Evolutionary conservation across 495 filamentous ascomycete species (phyloP), one percentile per base, ranked within the genome.

Genomic region (Aspergillus incahuasiensis): DNA sequence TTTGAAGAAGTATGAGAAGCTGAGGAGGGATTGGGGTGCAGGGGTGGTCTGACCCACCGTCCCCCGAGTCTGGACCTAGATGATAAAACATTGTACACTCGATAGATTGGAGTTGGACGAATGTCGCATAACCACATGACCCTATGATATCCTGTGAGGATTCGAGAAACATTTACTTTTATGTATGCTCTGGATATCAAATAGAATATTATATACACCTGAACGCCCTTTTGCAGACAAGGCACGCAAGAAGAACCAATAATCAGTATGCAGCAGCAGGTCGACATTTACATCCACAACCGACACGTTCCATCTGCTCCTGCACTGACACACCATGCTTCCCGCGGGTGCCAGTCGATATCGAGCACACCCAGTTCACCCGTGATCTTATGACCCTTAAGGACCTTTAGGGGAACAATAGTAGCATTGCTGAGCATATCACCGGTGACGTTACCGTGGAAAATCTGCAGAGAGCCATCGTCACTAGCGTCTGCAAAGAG

Each of bases 401-500:
- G 79, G 60, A 95, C 87, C 81, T 97, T 97, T 59, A 97, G 80
- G 15, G 95, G 94, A 42, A 97, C 94, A 63, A 98, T 95, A 39
- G 85, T 90, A 20, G 94, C 90, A 69, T 96, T 96, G 77, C 95
- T 91, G 78, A 97, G 86, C 74, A 95, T 77, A 67, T 97, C 94
- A 55, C 83, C 87, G 30, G 92, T 90, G 30, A 97, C 92, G 71
- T 88, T 94, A 51, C 91, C 94, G 70, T 98, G 94, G 79, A 97
- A 97, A 32, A 98, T 87, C 74, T 97, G 95, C 56, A 97, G 67
- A 24, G 83, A 89, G 21, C 94, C 94, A 71, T 98, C 94, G 66
- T 98, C 94, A 69, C 86, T 90, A 42, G 89, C 90, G 60, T 96
- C 91, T 5, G 89, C 92, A 64, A 97, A 97, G 24, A 97, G 79